These are phyloP conservation scores for Phallus indusiatus DNA, from an alignment of 768 basidiomycete species.

Conservation along the genomic window DNA sequence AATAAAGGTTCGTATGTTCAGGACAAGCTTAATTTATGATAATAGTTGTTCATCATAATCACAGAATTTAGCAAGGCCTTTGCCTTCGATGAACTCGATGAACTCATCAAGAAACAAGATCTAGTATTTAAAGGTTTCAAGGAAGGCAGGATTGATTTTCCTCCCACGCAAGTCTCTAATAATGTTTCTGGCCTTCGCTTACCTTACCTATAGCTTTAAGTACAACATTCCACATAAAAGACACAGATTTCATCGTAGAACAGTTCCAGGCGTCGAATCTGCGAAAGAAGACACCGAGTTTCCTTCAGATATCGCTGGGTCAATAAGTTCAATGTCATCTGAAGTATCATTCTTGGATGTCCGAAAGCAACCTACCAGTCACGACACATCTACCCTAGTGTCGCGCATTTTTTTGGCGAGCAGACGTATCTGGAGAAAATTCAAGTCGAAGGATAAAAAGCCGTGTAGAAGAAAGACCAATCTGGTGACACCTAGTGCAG, in stretches of 20 bases:
- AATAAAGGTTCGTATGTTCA: slow-evolving; percentile 46
- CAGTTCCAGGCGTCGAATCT: slow-evolving; percentile 3
- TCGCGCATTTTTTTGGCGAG: background rate
- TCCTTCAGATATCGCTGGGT: background rate
- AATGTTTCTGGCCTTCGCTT: background rate
- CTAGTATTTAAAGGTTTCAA: slow-evolving; percentile 64
- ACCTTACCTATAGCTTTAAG: slow-evolving; percentile 45
- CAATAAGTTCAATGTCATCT: background rate
- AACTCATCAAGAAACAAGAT: slow-evolving; percentile 58
- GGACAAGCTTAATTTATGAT: slow-evolving; percentile 7
- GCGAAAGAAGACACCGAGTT: background rate
- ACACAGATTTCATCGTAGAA: slow-evolving; percentile 13
- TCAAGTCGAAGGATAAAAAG: background rate
- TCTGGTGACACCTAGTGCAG: background rate
- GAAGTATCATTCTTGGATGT: background rate
- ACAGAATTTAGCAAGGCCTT: slow-evolving; percentile 79
- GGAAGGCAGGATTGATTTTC: slow-evolving; percentile 75
- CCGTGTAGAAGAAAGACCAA: background rate
- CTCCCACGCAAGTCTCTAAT: slow-evolving; percentile 45
- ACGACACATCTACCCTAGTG: background rate
- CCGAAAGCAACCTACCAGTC: background rate
- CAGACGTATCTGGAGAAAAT: background rate
- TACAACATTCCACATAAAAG: slow-evolving; percentile 63
- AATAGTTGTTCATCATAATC: background rate
- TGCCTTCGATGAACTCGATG: slow-evolving; percentile 80